phyloP scores from a whole-genome alignment of 202 grass and related monocot genomes.

The Thinopyrum obtusiflorum region DNA sequence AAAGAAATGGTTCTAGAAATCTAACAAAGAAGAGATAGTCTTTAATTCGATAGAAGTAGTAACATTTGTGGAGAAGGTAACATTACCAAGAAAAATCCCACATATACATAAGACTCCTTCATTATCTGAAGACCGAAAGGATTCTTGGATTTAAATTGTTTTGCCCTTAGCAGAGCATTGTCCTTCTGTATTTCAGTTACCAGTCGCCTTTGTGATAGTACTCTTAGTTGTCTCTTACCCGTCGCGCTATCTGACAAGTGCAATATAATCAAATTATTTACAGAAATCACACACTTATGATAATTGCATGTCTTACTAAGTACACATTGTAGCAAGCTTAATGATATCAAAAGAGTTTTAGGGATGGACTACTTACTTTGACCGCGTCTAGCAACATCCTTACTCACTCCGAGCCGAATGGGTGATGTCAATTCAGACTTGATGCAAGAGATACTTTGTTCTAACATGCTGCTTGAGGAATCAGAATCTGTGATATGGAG shows the following conservation, averaged over 20 bases:
- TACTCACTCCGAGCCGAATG: not conserved
- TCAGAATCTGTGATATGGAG: constrained; percentile 28
- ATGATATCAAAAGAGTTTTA: not conserved
- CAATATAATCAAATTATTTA: constrained; percentile 27
- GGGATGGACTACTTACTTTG: constrained; percentile 34
- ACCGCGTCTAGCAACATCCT: constrained; percentile 32
- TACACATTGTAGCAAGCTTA: not conserved
- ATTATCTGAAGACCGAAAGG: constrained; percentile 57
- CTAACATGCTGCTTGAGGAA: not conserved
- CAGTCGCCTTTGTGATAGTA: constrained; percentile 69
- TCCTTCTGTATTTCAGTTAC: constrained; percentile 73
- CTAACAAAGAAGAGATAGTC: not conserved
- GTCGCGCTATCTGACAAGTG: constrained; percentile 39
- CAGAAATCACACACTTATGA: constrained; percentile 5
- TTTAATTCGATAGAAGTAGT: constrained; percentile 5
- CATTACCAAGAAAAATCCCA: constrained; percentile 82
- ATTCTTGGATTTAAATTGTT: constrained; percentile 63
- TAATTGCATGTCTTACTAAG: not conserved
- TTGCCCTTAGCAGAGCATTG: constrained; percentile 55
- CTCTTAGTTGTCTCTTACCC: constrained; percentile 41
- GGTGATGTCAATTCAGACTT: constrained; percentile 17
- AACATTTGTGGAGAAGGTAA: not conserved
- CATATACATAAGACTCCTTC: constrained; percentile 84
- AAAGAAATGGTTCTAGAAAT: not conserved
- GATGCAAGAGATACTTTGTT: constrained; percentile 21